phyloP scores from a whole-genome alignment of 768 basidiomycete species.

The Phlebiopsis flavidoalba region DNA sequence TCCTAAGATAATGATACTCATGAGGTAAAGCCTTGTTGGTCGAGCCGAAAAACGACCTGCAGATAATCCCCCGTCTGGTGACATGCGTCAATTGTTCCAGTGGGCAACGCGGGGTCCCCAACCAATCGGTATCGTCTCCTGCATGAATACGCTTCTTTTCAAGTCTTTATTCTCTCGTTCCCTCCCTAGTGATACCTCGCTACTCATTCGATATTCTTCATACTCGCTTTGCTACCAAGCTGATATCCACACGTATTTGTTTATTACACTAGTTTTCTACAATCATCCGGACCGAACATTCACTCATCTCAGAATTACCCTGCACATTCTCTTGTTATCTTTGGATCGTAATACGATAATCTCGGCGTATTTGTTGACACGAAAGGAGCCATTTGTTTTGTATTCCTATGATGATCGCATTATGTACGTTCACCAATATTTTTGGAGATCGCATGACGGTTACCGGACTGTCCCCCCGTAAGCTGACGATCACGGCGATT shows the following conservation, averaged over 20 bases:
- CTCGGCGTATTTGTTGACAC: neutral
- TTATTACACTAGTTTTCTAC: neutral
- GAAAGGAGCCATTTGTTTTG: neutral
- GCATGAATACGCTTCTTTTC: neutral
- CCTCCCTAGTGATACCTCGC: neutral
- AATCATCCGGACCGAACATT: neutral
- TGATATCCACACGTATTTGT: neutral
- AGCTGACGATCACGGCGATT: too few species aligned
- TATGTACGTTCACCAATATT: neutral
- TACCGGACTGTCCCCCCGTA: too few species aligned
- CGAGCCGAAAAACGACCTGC: conserved; percentile 76
- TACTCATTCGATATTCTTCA: neutral
- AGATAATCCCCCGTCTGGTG: conserved; percentile 55
- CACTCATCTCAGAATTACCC: neutral
- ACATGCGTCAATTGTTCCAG: conserved; percentile 75
- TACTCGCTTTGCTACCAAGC: neutral
- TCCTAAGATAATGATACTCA: neutral
- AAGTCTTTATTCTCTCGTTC: neutral
- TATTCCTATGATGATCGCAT: neutral
- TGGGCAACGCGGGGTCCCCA: conserved; percentile 71
- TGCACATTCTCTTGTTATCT: neutral
- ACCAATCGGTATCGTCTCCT: conserved; percentile 30
- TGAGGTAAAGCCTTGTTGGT: conserved; percentile 60
- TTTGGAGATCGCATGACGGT: too few species aligned
- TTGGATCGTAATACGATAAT: neutral